A percentile compares a stretch with the other conserved stretches of the same genome.
Conservation (phyloP, 495 filamentous ascomycete species). For the Aspergillus avenaceus region DNA sequence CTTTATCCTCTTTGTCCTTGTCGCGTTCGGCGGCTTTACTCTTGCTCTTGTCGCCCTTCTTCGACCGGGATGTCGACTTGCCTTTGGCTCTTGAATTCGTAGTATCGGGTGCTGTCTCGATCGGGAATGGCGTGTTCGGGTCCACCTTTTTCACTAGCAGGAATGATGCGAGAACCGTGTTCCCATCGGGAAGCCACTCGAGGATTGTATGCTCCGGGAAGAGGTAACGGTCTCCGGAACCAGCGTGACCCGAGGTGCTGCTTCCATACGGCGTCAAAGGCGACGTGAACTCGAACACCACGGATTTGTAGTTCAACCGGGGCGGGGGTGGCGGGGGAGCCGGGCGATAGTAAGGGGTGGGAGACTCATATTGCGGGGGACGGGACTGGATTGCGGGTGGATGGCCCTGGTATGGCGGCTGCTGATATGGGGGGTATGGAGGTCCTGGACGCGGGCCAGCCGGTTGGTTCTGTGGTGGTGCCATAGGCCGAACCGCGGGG, state of each 20-base stretch:
- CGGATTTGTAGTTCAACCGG: slow-evolving; percentile 58
- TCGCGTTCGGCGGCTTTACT: neutral
- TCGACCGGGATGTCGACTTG: slow-evolving; percentile 33
- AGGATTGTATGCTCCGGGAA: slow-evolving; percentile 86
- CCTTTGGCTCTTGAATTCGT: slow-evolving; percentile 24
- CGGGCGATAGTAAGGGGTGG: slow-evolving; percentile 34
- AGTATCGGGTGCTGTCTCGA: slow-evolving; percentile 27
- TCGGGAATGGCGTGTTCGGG: slow-evolving; percentile 38
- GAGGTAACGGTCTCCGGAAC: slow-evolving; percentile 77
- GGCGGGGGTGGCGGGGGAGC: slow-evolving; percentile 28
- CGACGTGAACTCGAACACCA: slow-evolving; percentile 78
- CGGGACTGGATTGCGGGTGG: slow-evolving; percentile 37
- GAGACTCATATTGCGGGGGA: slow-evolving; percentile 31
- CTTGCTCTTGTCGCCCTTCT: slow-evolving; percentile 21
- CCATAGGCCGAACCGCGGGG: slow-evolving; percentile 5
- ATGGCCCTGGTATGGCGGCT: slow-evolving; percentile 28
- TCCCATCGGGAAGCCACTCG: slow-evolving; percentile 56
- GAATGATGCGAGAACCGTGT: slow-evolving; percentile 49
- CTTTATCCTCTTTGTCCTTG: neutral
- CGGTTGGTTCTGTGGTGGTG: slow-evolving; percentile 18
- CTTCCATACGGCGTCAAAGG: slow-evolving; percentile 46
- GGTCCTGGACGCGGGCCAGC: slow-evolving; percentile 25
- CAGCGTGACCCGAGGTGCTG: slow-evolving; percentile 56
- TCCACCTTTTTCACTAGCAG: slow-evolving; percentile 47
- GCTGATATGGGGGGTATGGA: slow-evolving; percentile 28